Evolutionary conservation across 768 basidiomycete genomes (phyloP), one percentile per base, ranked within the genome.

Genomic region (Suillus spraguei): DNA sequence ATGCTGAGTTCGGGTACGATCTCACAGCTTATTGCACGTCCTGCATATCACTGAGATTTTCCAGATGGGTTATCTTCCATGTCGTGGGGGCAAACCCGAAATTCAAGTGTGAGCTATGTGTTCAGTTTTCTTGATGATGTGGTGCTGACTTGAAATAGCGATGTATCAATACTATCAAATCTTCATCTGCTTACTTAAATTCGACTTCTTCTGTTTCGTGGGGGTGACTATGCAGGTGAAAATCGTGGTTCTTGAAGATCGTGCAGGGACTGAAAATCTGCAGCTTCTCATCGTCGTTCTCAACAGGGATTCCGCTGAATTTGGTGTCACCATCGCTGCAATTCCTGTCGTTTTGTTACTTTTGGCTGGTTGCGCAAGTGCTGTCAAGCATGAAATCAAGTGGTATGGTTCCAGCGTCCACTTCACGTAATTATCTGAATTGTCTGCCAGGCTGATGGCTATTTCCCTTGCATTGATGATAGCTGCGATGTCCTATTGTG

Each of bases 81-180:
- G 87, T 91, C 41, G 92, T 94, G 24, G 92, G 92, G 38, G 93
- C 93, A 41, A 91, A 93, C 68, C 90, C 90, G 11, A 89, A 82
- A 68, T 87, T 91, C 85, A 94, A 94, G 77, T 84, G 93, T 92
- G 66, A 63, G 86, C 74, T 17, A 54, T 49, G 17, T 63, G 35
- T 32, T 44, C 47, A 11, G 8, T 60, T 28, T 44, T 9, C 9
- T 11, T 22, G 11, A 54, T 44, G 24, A n/a, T 10, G 36, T 61
- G 5, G 58, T 56, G 64, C 32, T 63, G 47, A 46, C 53, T 61
- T 62, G 42, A 66, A 16, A 60, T 66, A 94, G 92, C 84, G 38
- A 95, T 95, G 93, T 94, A 92, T 73, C 90, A 90, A 69, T 92
- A 80, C 76, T 95, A 95, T 70, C 90, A 95, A 77, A 85, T 95